Conservation (phyloP, 257 asterid species). For the Petrea volubilis region DNA sequence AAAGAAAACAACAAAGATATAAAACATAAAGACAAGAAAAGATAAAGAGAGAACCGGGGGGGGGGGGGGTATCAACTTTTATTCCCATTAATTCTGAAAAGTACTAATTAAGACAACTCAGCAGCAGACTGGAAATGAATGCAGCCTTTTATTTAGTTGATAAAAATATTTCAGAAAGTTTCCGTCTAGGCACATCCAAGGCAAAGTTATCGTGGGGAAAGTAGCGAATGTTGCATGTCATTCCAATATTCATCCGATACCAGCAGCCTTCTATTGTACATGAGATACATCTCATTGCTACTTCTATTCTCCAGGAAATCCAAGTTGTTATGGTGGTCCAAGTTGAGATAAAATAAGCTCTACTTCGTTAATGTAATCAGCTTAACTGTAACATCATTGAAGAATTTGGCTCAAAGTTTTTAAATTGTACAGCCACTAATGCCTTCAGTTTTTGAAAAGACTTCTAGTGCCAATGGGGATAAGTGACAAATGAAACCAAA, state of each 20-base stretch:
- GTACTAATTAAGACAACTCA: background rate
- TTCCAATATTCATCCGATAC: no score
- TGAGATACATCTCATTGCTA: no score
- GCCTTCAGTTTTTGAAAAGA: background rate
- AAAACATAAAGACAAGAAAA: no score
- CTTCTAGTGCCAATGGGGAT: background rate
- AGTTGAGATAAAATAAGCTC: background rate
- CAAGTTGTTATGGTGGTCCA: no score
- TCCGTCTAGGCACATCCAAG: background rate
- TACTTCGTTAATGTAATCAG: background rate
- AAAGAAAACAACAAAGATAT: no score
- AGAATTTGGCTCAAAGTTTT: background rate
- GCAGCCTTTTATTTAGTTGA: background rate
- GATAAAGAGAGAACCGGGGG: no score
- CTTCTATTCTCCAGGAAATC: no score
- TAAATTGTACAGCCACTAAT: background rate
- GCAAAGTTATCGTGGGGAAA: background rate
- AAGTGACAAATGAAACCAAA: background rate
- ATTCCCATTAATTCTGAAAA: background rate
- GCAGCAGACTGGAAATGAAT: constrained; percentile 1
- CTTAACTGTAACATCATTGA: background rate
- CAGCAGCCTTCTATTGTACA: no score
- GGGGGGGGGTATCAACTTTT: no score
- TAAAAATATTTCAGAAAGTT: background rate
- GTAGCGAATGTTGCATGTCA: no score